These are phyloP conservation scores for Russula sp. DNA, from an alignment of 768 basidiomycete species.

Conservation along the genomic window DNA sequence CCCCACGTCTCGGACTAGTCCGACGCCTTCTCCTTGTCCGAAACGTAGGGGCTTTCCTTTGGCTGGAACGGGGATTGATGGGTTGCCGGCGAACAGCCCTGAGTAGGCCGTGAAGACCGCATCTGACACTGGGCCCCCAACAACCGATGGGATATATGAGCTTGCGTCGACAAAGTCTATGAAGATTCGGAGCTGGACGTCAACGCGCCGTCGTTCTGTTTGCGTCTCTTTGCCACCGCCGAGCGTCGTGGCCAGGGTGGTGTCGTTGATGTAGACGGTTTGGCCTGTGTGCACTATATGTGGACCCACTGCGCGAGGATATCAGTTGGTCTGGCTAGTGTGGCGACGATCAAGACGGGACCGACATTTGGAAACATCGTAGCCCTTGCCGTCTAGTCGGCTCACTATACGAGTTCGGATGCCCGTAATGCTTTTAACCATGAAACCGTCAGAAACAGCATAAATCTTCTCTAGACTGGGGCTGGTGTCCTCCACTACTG, in stretches of 20 bases:
- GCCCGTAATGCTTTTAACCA: slow-evolving; percentile 73
- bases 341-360: slow-evolving; percentile 10
- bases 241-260: slow-evolving; percentile 37
- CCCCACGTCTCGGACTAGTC: slow-evolving; percentile 43
- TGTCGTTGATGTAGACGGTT: slow-evolving; percentile 74
- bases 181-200: slow-evolving; percentile 56
- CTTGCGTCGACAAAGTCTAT: slow-evolving; percentile 46
- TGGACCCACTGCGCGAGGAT: slow-evolving; percentile 58
- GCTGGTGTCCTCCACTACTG: slow-evolving; percentile 58
- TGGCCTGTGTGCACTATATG: slow-evolving; percentile 77
- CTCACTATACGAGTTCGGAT: slow-evolving; percentile 73
- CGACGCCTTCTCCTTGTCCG: slow-evolving; percentile 46
- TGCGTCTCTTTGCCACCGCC: slow-evolving; percentile 24
- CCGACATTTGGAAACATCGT: slow-evolving; percentile 79
- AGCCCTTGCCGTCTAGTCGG: slow-evolving; percentile 77
- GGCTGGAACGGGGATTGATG: slow-evolving; percentile 32
- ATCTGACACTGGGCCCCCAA: slow-evolving; percentile 38
- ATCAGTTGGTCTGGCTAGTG: not conserved
- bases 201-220: slow-evolving; percentile 32
- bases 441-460: slow-evolving; percentile 58
- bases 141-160: slow-evolving; percentile 36
- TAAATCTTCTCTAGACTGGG: slow-evolving; percentile 63
- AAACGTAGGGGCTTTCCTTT: slow-evolving; percentile 37
- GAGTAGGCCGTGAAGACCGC: slow-evolving; percentile 54
- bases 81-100: slow-evolving; percentile 65